These are phyloP conservation scores for Phytophthora nicotianae DNA, from an alignment of 352 stramenopile genomes.

Conservation along the genomic window DNA sequence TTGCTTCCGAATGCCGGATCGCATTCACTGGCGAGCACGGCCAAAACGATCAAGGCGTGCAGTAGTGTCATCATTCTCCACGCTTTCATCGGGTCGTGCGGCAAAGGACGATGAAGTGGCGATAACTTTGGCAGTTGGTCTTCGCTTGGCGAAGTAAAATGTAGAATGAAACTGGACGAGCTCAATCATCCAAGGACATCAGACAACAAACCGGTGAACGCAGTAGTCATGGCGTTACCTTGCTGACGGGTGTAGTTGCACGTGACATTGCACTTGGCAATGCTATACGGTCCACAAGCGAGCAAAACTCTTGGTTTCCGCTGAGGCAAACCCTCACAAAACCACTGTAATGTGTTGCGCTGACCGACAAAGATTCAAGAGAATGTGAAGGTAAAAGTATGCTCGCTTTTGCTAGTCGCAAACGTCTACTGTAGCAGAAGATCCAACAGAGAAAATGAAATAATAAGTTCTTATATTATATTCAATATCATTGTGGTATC, in stretches of 20 bases:
- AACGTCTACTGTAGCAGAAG: background rate
- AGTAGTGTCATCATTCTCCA: slow-evolving; percentile 17
- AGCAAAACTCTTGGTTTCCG: slow-evolving; percentile 8
- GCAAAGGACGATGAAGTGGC: background rate
- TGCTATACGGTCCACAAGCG: slow-evolving; percentile 11
- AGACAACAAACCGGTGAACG: slow-evolving; percentile 6
- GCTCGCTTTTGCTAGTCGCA: slow-evolving; percentile 21
- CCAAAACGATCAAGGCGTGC: slow-evolving; percentile 1
- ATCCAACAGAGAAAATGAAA: background rate
- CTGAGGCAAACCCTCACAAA: background rate
- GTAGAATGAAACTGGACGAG: slow-evolving; percentile 20
- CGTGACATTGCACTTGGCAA: slow-evolving; percentile 2
- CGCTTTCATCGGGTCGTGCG: slow-evolving; percentile 12
- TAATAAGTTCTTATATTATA: background rate
- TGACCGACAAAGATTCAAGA: slow-evolving; percentile 1
- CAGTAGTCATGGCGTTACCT: background rate
- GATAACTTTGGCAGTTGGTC: slow-evolving; percentile 3
- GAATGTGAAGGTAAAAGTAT: slow-evolving; percentile 8
- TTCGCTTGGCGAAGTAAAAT: slow-evolving; percentile 27
- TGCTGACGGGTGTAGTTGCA: slow-evolving; percentile 24
- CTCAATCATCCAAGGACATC: background rate
- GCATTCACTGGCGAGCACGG: slow-evolving; percentile 16
- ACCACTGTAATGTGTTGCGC: background rate
- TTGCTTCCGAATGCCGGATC: slow-evolving; percentile 17
- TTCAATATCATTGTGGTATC: background rate